Conservation (phyloP, 2,329 filamentous ascomycete genomes). For the Diaporthe capsici region DNA sequence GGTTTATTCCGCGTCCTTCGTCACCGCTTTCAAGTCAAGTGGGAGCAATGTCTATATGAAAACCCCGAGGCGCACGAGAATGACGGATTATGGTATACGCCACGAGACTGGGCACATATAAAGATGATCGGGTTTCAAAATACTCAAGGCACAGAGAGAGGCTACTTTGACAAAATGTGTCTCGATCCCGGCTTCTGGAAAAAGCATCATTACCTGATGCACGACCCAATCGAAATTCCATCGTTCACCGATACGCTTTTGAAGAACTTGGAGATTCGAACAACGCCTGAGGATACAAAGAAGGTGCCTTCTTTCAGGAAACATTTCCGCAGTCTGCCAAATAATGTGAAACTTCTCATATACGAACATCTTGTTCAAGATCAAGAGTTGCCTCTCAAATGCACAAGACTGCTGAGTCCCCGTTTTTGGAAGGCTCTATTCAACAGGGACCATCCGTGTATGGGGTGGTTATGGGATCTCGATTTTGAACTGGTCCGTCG, state of each 20-base stretch:
- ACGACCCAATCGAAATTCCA: background rate
- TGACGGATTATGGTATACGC: background rate
- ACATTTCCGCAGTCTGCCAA: background rate
- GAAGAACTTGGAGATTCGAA: background rate
- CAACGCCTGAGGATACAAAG: too few relatives aligned
- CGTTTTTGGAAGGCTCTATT: background rate
- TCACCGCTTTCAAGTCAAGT: conserved; percentile 2
- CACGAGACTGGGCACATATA: background rate
- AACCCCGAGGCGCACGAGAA: background rate
- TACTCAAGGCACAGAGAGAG: background rate
- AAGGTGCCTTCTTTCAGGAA: background rate
- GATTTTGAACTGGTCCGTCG: background rate
- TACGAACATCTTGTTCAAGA: background rate
- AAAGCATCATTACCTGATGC: background rate
- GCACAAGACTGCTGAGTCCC: background rate
- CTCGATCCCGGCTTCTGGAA: background rate
- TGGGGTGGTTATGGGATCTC: conserved; percentile 3
- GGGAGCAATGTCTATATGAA: background rate
- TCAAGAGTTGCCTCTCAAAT: background rate
- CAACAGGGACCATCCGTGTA: background rate
- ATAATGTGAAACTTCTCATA: background rate
- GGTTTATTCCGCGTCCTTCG: conserved; percentile 7
- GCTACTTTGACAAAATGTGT: background rate
- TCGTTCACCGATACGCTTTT: background rate
- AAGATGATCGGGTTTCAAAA: background rate